Base-by-base conservation (phyloP, 2,329 filamentous ascomycete species). In the Fusarium verrucosum region DNA sequence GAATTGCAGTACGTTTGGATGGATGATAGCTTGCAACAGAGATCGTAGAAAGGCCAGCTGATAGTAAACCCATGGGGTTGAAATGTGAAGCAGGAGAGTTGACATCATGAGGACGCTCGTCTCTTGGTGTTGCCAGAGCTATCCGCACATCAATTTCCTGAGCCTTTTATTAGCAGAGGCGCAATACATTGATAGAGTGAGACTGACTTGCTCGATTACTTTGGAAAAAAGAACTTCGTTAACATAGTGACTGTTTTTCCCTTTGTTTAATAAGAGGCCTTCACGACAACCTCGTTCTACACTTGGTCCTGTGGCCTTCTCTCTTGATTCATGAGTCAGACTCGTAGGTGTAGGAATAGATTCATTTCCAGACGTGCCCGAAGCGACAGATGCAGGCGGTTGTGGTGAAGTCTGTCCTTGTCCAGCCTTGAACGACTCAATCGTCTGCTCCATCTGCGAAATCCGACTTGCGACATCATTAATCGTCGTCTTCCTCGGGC, bases 201-300 rank as follows among this genome's bases (percentile, higher is more conserved):
- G n/a, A 17, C 26, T 35, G n/a, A 74, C 76, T 66, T 76, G 71
- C 47, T 76, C 73, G 30, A 78, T 73, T 2, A 76, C 75, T 5
- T 72, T 66, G 4, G 76, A 77, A 1, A 78, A 65, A 11, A 78
- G 55, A 8, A 75, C 68, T 57, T 78, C 76, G 47, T 78, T 77
- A n/a, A 77, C 75, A 35, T 77, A 78, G 37, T 76, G 74, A 26
- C 72, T 77, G 4, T 70, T 65, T 7, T 68, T 70, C 1, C 76
- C 76, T 26, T 75, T 75, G 7, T 70, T 68, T 1, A 78, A 47
- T 28, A 78, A 49, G 9, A 78, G 71, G 5, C 73, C 62, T 4
- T 54, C 50, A 5, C 32, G 40, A 10, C 28, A 53, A 37, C 10
- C 16, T 20, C 50, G 23, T 13, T 53, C 45, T 14, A 51, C 28